phyloP scores from a whole-genome alignment of 164 flowering plant genomes.

The Pachysandra terminalis region DNA sequence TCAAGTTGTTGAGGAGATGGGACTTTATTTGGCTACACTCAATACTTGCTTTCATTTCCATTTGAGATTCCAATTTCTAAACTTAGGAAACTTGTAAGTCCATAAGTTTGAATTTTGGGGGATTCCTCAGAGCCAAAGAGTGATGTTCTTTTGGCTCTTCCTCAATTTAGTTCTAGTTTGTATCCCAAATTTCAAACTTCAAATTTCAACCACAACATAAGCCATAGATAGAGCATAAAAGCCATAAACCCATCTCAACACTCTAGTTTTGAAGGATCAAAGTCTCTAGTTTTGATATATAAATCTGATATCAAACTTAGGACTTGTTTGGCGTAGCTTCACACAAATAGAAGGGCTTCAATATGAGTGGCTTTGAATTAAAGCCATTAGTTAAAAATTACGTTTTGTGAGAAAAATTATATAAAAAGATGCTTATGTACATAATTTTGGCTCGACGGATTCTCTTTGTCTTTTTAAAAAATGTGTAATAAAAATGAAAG shows the following conservation, averaged over 20 bases:
- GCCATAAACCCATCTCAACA: not conserved
- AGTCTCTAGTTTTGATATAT: too few relatives aligned
- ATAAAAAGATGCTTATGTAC: too few relatives aligned
- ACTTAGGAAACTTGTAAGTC: not conserved
- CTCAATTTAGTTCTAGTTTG: not conserved
- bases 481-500: too few relatives aligned
- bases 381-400: too few relatives aligned
- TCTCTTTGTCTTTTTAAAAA: too few relatives aligned
- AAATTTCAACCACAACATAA: not conserved
- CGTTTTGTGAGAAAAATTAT: too few relatives aligned
- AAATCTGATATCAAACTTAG: too few relatives aligned
- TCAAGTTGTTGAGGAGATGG: not conserved
- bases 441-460: too few relatives aligned
- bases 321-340: too few relatives aligned
- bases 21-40: not conserved
- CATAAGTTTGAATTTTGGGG: not conserved
- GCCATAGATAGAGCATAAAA: not conserved
- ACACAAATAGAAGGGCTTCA: too few relatives aligned
- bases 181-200: not conserved
- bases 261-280: too few relatives aligned
- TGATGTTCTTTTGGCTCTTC: not conserved
- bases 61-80: conserved; percentile 8
- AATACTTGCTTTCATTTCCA: not conserved
- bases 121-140: not conserved
- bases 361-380: too few relatives aligned